Base-by-base conservation (phyloP, 176 grass and related monocot genomes). In the Carex myosuroides region DNA sequence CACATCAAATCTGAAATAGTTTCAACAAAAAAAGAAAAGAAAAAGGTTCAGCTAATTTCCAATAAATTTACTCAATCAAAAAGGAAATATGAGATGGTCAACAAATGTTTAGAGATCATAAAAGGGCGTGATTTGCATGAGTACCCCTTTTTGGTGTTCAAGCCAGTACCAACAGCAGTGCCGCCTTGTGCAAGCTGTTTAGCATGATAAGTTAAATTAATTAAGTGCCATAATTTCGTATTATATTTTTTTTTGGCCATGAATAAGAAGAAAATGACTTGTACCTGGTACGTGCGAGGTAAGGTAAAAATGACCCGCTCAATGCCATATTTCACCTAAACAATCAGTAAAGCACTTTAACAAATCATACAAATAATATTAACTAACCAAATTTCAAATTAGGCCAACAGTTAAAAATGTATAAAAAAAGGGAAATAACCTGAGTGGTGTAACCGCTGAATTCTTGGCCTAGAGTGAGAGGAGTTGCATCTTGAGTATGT, bases 401-500 rank as follows among this genome's bases (percentile, higher is more conserved):
- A 77, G 13, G 73, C 58, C 21, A 53, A 67, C 37, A 79, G 21
- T 1, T 22, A 6, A 56, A 66, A 39, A 81, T 80, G 37, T 37
- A 86, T 8, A 9, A 60, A 20, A 86, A 84, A 60, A 56, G 7
- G 62, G 59, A 70, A 80, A 88, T 57, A 30, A 99, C 96, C 84
- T 99, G 96, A 75, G 88, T 99, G 61, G 91, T 82, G 60, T 94
- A 99, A 72, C 96, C 96, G 87, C 96, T 94, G 63, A 99, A 99
- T 84, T 99, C 96, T 88, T 99, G 93, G 39, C 96, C 93, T 89
- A 99, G 93, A 69, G 96, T 99, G 70, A 95, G 87, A 13, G 93
- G 96, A 91, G 96, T 99, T 60, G 93, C 96, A 88, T 99, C 96
- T 89, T 99, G 96, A 42, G 93, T 95, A 92, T 95, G 96, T 30